Conservation (phyloP, 106 monocot species). For the Posidonia australis region DNA sequence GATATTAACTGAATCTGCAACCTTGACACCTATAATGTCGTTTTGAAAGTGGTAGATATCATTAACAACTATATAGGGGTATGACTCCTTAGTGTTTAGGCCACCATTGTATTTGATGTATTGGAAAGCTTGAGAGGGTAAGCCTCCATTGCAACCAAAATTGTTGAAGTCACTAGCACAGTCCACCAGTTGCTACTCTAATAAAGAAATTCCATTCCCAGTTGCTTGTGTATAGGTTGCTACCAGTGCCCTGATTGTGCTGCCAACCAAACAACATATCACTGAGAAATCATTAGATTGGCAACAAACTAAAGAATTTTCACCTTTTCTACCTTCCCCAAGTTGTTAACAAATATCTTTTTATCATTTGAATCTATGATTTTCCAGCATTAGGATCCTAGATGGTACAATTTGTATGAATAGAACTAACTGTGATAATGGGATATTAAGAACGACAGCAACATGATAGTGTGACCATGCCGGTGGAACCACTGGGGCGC, state of each 20-base stretch:
- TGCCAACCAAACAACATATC: conserved; percentile 12
- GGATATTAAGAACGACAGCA: no score
- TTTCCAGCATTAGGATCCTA: no score
- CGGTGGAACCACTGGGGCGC: no score
- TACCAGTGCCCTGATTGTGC: conserved; percentile 86
- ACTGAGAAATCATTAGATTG: no score
- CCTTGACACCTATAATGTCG: conserved; percentile 63
- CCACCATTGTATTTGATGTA: conserved; percentile 90
- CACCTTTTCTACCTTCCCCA: no score
- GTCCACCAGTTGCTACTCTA: conserved; percentile 90
- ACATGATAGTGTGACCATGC: neutral
- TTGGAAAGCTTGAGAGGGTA: conserved; percentile 84
- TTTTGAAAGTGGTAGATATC: conserved; percentile 49
- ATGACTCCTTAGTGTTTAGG: conserved; percentile 80
- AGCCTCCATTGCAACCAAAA: conserved; percentile 77
- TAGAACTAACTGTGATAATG: no score
- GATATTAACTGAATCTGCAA: conserved; percentile 57
- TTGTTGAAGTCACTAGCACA: conserved; percentile 71
- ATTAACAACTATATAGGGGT: conserved; percentile 68
- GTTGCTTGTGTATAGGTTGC: conserved; percentile 78
- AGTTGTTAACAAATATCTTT: no score
- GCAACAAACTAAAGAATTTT: no score
- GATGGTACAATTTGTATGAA: no score
- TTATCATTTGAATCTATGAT: no score
- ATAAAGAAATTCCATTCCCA: conserved; percentile 58